Conservation (phyloP, 768 basidiomycete species). For the Paxillus ammoniavirescens region DNA sequence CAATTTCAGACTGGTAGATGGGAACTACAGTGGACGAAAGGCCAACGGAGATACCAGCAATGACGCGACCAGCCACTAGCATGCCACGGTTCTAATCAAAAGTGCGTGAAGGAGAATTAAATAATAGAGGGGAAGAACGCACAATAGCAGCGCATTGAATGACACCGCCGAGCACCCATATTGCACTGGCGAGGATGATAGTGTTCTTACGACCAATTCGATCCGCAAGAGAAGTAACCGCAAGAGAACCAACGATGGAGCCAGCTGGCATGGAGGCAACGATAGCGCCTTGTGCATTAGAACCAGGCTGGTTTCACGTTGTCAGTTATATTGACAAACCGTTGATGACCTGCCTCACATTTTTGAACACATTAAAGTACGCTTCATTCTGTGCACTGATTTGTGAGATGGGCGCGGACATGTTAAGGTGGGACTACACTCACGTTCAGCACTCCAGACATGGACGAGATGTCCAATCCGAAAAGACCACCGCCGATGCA, state of each 20-base stretch:
- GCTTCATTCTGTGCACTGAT: constrained; percentile 21
- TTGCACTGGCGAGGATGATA: constrained; percentile 61
- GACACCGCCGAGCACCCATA: constrained; percentile 73
- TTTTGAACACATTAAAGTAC: constrained; percentile 24
- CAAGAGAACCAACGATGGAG: constrained; percentile 63
- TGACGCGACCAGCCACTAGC: constrained; percentile 68
- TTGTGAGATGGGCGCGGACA: background rate
- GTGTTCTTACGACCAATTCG: constrained; percentile 62
- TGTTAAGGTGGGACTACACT: constrained; percentile 7
- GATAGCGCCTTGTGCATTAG: constrained; percentile 66
- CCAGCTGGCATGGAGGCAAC: constrained; percentile 81
- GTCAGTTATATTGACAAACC: background rate
- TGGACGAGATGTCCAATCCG: constrained; percentile 80
- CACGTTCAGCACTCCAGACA: constrained; percentile 71
- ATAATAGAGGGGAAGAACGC: constrained; percentile 13
- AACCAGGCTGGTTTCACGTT: constrained; percentile 36
- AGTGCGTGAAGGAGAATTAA: background rate
- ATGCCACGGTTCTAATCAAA: constrained; percentile 60
- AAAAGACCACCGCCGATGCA: constrained; percentile 81
- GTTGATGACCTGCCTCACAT: constrained; percentile 11
- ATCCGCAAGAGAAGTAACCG: constrained; percentile 64
- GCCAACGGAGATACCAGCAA: constrained; percentile 68
- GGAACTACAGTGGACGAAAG: constrained; percentile 66
- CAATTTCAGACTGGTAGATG: constrained; percentile 74
- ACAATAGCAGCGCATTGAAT: constrained; percentile 63